Evolutionary conservation across 805 yeast genomes (phyloP).

Genomic region (Hanseniaspora pseudoguilliermondii): DNA sequence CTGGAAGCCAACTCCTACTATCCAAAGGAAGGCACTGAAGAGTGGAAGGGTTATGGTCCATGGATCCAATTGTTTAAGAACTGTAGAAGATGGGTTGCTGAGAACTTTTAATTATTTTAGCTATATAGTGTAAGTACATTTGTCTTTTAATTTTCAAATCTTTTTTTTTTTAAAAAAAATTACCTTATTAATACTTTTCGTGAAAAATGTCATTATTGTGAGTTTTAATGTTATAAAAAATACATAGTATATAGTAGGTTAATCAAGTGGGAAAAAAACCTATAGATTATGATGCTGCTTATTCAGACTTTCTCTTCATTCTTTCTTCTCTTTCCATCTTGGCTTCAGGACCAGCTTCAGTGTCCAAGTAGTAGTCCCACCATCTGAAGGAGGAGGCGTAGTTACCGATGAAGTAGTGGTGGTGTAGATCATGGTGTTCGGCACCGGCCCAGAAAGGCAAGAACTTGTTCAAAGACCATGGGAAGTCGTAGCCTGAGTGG

Average conservation of each 20-base stretch:
- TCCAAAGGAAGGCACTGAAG: constrained; percentile 46
- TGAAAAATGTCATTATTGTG: neutral
- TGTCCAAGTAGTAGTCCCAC: constrained; percentile 81
- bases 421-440: constrained; percentile 95
- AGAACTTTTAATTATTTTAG: constrained; percentile 10
- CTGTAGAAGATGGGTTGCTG: constrained; percentile 86
- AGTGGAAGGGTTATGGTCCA: constrained; percentile 81
- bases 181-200: neutral
- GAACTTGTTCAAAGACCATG: constrained; percentile 86
- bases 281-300: neutral
- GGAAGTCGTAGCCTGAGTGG: constrained; percentile 96
- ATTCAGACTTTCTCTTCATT: constrained; percentile 34
- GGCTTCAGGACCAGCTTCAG: constrained; percentile 83
- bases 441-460: constrained; percentile 98
- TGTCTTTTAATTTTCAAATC: too few species aligned
- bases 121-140: neutral
- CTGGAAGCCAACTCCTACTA: constrained; percentile 85
- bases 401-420: constrained; percentile 89
- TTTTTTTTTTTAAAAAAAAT: too few species aligned
- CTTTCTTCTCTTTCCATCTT: constrained; percentile 58
- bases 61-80: constrained; percentile 89
- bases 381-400: constrained; percentile 91
- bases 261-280: neutral
- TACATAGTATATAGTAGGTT: neutral
- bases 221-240: neutral